Conservation (phyloP, 1,284 basidiomycete genomes). For the Macrocystidia cucumis region DNA sequence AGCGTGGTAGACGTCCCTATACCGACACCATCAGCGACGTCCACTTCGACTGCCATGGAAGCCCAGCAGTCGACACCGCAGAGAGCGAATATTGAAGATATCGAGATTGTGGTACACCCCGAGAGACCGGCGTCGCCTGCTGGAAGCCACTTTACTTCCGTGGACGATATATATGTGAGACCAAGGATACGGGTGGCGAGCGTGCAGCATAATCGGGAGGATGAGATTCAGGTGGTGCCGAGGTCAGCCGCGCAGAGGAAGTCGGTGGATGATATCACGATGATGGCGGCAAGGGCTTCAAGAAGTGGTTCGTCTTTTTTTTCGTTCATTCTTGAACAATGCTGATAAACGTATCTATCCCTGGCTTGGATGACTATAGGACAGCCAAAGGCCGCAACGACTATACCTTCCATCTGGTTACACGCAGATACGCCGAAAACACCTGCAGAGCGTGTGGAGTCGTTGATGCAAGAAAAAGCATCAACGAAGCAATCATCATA, state of each 20-base stretch:
- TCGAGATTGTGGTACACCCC: slow-evolving; percentile 10
- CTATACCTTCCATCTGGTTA: slow-evolving; percentile 34
- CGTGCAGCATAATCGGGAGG: slow-evolving; percentile 7
- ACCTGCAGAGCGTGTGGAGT: slow-evolving; percentile 22
- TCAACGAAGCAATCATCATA: slow-evolving; percentile 11
- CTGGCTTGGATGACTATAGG: background rate
- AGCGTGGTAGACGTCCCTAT: too few species aligned
- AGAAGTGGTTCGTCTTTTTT: too few species aligned
- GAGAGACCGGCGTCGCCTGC: background rate
- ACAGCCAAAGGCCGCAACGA: slow-evolving; percentile 12
- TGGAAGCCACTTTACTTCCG: slow-evolving; percentile 9
- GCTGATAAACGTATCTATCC: too few species aligned
- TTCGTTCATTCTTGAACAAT: too few species aligned
- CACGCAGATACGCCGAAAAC: slow-evolving; percentile 26
- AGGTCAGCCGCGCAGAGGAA: slow-evolving; percentile 17
- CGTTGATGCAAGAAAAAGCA: slow-evolving; percentile 15
- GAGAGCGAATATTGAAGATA: slow-evolving; percentile 18
- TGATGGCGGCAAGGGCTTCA: too few species aligned
- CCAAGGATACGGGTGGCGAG: slow-evolving; percentile 9
- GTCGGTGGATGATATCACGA: too few species aligned
- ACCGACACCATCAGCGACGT: too few species aligned
- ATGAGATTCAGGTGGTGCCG: slow-evolving; percentile 22
- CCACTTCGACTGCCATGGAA: slow-evolving; percentile 1
- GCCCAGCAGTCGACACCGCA: slow-evolving; percentile 4
- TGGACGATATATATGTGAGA: slow-evolving; percentile 23